Conservation (phyloP, 2,329 filamentous ascomycete species). For the Monosporascus sp. region DNA sequence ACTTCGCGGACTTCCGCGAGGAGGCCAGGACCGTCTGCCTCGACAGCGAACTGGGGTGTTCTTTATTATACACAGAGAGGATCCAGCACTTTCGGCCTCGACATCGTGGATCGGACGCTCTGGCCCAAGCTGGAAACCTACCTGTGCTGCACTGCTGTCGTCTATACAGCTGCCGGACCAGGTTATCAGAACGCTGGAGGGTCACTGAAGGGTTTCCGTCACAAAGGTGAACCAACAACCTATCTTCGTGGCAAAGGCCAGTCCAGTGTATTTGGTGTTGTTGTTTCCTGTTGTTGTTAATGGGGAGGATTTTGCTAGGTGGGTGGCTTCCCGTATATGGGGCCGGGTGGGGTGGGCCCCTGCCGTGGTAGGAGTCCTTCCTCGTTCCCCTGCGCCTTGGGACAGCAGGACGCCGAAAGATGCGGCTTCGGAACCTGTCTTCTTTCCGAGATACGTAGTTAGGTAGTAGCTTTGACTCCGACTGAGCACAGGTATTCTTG, state of each 20-base stretch:
- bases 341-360: too few species aligned
- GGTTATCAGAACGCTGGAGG: neutral
- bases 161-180: neutral
- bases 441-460: too few species aligned
- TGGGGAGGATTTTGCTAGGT: too few species aligned
- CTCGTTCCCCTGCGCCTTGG: too few species aligned
- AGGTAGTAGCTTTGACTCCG: too few species aligned
- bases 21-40: neutral
- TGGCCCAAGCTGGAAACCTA: neutral
- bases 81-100: neutral
- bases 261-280: too few species aligned
- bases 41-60: neutral
- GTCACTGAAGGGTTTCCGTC: neutral
- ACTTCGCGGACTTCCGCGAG: neutral
- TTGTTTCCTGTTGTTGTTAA: too few species aligned
- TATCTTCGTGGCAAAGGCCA: neutral
- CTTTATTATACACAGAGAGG: neutral
- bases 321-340: too few species aligned
- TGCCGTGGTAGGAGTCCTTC: too few species aligned
- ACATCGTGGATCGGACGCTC: neutral
- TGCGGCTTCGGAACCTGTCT: too few species aligned
- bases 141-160: neutral
- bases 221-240: neutral
- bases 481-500: too few species aligned
- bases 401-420: too few species aligned